phyloP scores from a whole-genome alignment of 805 yeast species.

The Wickerhamomyces sydowiorum region DNA sequence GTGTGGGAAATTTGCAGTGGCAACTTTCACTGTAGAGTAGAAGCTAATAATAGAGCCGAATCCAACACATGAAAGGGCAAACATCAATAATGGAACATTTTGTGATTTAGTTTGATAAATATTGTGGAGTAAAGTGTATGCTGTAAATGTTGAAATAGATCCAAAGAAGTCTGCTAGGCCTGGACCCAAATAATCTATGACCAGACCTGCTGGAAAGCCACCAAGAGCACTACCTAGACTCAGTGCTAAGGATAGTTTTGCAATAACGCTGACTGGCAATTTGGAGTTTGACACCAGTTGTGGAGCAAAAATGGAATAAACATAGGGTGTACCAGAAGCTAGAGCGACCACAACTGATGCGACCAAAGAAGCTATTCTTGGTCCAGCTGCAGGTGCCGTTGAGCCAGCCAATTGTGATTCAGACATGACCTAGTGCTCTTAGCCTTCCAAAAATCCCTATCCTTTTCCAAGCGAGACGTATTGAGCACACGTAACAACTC shows the following conservation, averaged over 20 bases:
- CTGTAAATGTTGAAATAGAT: conserved; percentile 44
- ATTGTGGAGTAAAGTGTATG: conserved; percentile 45
- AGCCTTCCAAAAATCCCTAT: not conserved
- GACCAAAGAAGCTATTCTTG: conserved; percentile 12
- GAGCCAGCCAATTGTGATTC: not conserved
- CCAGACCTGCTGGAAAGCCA: conserved; percentile 65
- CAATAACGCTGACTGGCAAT: conserved; percentile 55
- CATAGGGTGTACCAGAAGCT: conserved; percentile 72
- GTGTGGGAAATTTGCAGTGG: conserved; percentile 57
- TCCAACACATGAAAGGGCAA: conserved; percentile 50
- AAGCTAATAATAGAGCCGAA: conserved; percentile 59
- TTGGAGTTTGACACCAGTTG: conserved; percentile 54
- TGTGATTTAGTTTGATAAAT: conserved; percentile 38
- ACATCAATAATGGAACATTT: conserved; percentile 36
- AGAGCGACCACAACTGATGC: conserved; percentile 40
- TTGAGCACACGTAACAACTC: no score
- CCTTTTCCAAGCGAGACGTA: no score
- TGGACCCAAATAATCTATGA: conserved; percentile 61
- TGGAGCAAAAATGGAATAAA: conserved; percentile 73
- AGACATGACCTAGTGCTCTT: not conserved
- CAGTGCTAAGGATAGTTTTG: conserved; percentile 56
- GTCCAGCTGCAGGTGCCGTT: conserved; percentile 6
- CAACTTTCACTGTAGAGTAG: conserved; percentile 47
- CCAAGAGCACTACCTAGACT: conserved; percentile 63
- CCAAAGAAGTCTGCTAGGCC: conserved; percentile 48